Evolutionary conservation across 139 green algal species (phyloP), one percentile per base, ranked within the genome.

Genomic region (Coccomyxa sp.): DNA sequence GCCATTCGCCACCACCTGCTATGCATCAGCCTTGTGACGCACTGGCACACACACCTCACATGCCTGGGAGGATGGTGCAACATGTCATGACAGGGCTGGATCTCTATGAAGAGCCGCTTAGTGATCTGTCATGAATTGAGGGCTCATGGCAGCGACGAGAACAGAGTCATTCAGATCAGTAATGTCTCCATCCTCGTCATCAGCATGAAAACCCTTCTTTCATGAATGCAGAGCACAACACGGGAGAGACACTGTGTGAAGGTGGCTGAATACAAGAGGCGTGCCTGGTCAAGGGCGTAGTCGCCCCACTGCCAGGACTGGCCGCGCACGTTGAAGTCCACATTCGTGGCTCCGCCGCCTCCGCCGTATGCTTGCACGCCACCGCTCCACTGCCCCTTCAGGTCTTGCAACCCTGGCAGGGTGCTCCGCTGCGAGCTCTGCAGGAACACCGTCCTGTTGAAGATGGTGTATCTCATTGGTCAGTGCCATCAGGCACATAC

Each of bases 321-420:
- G 22, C 93, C 93, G 27, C 76, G 58, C 16, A 97, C 68, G 36
- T 92, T 87, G 83, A 97, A 96, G 31, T 97, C 90, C 29, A 89
- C 68, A 76, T 77, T 88, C 39, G 81, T 85, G 54, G 90, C 86
- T 22, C 90, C 89, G 29, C 78, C 79, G 2, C 86, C 81, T 16
- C 87, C 89, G 74, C 93, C 93, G 73, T 91, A 94, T 22, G 89
- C 90, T 84, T 97, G 85, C 7, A 95, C 79, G 70, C 64, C 83
- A 8, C 93, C 93, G 35, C 78, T 87, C 93, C 92, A 98, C 35
- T 75, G 78, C 14, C 92, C 92, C 33, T 80, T 78, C 31, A 95
- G 78, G n/a, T 94, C 92, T 79, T 95, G 91, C 55, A 96, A 82
- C 3, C 83, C 87, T 16, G 90, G 89, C 68, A 95, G 78, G 22